phyloP scores from a whole-genome alignment of 805 yeast species.

The Vanderwaltozyma tropicalis region DNA sequence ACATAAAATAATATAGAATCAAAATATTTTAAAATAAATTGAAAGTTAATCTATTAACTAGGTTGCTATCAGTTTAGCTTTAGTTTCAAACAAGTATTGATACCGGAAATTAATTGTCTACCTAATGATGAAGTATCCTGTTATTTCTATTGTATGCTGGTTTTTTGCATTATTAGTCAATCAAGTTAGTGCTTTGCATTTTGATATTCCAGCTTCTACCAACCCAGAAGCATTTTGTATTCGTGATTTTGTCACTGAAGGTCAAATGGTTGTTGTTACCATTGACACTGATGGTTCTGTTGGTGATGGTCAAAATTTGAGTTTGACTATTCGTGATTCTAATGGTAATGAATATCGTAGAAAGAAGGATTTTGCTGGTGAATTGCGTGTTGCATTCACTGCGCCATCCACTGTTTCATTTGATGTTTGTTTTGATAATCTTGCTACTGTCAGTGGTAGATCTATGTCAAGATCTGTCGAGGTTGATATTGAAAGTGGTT shows the following conservation, averaged over 20 bases:
- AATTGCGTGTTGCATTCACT: constrained; percentile 69
- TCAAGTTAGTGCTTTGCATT: constrained; percentile 33
- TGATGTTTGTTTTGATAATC: constrained; percentile 84
- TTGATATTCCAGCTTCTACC: constrained; percentile 41
- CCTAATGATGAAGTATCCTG: background rate
- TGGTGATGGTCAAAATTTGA: constrained; percentile 83
- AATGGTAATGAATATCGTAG: constrained; percentile 79
- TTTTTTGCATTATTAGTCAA: background rate
- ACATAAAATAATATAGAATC: too few species aligned
- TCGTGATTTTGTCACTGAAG: constrained; percentile 80
- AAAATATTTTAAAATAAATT: too few species aligned
- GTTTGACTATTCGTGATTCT: constrained; percentile 58
- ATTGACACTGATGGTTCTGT: constrained; percentile 60
- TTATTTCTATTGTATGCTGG: background rate
- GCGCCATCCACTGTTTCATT: constrained; percentile 74
- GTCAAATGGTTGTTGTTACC: constrained; percentile 79
- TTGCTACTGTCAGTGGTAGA: constrained; percentile 32
- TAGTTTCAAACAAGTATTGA: too few species aligned
- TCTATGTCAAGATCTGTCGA: constrained; percentile 61
- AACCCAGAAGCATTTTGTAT: constrained; percentile 62
- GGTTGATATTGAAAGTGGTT: constrained; percentile 87
- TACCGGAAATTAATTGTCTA: background rate
- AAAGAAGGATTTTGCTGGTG: constrained; percentile 65
- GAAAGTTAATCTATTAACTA: too few species aligned
- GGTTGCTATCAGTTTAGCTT: too few species aligned